Conservation (phyloP, 2,329 filamentous ascomycete species). For the Cyphellophora europaea region DNA sequence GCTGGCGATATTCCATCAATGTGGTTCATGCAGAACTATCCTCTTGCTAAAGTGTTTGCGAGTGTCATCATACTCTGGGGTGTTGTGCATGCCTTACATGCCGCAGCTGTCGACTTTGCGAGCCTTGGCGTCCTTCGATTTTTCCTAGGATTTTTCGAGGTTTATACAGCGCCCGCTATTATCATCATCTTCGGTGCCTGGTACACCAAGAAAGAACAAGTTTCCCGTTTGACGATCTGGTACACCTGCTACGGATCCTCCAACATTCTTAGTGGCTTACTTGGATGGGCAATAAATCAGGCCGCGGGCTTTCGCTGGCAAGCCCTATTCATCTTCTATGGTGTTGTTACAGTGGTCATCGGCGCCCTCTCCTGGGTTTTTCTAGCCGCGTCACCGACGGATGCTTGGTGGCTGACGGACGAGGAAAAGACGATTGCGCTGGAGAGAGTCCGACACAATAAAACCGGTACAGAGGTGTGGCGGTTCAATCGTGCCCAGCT, state of each 20-base stretch:
- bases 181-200: no score
- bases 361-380: slow-evolving; percentile 55
- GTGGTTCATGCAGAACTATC: slow-evolving; percentile 53
- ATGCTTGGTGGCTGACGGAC: slow-evolving; percentile 59
- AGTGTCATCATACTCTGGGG: slow-evolving; percentile 59
- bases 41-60: slow-evolving; percentile 58
- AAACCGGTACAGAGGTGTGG: slow-evolving; percentile 52
- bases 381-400: slow-evolving; percentile 63
- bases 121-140: slow-evolving; percentile 53
- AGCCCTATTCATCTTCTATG: slow-evolving; percentile 59
- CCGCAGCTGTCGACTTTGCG: slow-evolving; percentile 51
- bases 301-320: slow-evolving; percentile 56
- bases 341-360: slow-evolving; percentile 53
- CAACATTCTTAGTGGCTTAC: slow-evolving; percentile 61
- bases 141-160: slow-evolving; percentile 58
- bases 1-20: slow-evolving; percentile 66
- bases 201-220: slow-evolving; percentile 63
- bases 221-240: slow-evolving; percentile 59
- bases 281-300: slow-evolving; percentile 49
- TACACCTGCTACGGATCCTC: slow-evolving; percentile 71
- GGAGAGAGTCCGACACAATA: slow-evolving; percentile 51
- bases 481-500: slow-evolving; percentile 44
- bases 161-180: no score
- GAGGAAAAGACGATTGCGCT: slow-evolving; percentile 56
- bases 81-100: slow-evolving; percentile 48